These are phyloP conservation scores for Globisporangium cederbergense DNA, from an alignment of 352 stramenopile species.

Conservation along the genomic window DNA sequence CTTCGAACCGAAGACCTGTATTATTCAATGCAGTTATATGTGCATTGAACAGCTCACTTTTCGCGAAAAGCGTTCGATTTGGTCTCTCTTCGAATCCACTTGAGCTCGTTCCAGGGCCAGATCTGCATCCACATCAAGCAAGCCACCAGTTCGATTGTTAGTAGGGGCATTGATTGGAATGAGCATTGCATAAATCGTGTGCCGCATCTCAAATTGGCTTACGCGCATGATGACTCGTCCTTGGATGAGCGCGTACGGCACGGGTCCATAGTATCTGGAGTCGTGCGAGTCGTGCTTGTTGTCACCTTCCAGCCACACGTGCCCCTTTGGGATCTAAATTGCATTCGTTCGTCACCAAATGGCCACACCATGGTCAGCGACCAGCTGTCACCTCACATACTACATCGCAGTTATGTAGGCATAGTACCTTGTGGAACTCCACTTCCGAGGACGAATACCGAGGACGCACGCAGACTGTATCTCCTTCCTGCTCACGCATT, in stretches of 20 bases:
- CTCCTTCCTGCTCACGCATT: slow-evolving; percentile 44
- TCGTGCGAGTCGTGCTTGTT: slow-evolving; percentile 96
- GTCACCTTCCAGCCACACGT: slow-evolving; percentile 97
- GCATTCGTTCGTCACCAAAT: background rate
- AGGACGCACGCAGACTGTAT: slow-evolving; percentile 71
- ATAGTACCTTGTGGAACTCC: slow-evolving; percentile 66
- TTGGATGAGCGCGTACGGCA: slow-evolving; percentile 90
- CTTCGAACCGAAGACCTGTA: background rate
- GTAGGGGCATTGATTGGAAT: background rate
- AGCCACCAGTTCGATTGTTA: background rate
- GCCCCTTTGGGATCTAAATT: slow-evolving; percentile 80
- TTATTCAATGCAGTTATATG: background rate
- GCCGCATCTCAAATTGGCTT: slow-evolving; percentile 27
- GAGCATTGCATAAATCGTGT: background rate
- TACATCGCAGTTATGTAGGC: background rate
- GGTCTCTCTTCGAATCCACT: slow-evolving; percentile 53
- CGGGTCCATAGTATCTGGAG: slow-evolving; percentile 93
- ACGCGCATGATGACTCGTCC: slow-evolving; percentile 88
- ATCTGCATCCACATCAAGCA: slow-evolving; percentile 37
- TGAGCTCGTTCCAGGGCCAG: slow-evolving; percentile 74
- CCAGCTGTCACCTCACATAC: background rate
- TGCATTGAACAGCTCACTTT: slow-evolving; percentile 24
- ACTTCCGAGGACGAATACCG: slow-evolving; percentile 70
- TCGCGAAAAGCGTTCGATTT: slow-evolving; percentile 54
- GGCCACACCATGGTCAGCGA: background rate